Percentiles rank a stretch among this genome's conserved stretches.
Evolutionary conservation across 768 basidiomycete species (phyloP).

Genomic region (Leccinellum rugosiceps): DNA sequence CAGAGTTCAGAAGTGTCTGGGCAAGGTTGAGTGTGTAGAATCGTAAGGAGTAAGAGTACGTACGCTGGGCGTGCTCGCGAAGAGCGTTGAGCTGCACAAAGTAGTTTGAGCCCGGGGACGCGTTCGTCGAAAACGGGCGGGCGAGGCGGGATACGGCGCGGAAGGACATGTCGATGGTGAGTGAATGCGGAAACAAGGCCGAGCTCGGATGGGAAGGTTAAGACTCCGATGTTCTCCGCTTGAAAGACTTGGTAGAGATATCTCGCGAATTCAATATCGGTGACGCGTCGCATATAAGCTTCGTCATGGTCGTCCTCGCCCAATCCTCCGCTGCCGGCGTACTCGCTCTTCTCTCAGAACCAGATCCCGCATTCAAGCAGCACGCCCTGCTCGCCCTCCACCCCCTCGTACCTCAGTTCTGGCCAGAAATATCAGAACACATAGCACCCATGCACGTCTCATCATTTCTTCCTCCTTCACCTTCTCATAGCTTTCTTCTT

Average conservation of each 20-base stretch:
- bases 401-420: constrained; percentile 87
- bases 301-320: constrained; percentile 60
- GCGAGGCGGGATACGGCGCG: constrained; percentile 39
- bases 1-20: constrained; percentile 76
- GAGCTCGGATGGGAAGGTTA: constrained; percentile 23
- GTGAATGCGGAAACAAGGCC: constrained; percentile 49
- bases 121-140: constrained; percentile 39
- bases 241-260: constrained; percentile 19
- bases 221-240: constrained; percentile 30
- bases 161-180: constrained; percentile 35
- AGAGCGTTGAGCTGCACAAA: constrained; percentile 53
- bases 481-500: constrained; percentile 7
- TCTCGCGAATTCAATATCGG: constrained; percentile 23
- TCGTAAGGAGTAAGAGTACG: constrained; percentile 12
- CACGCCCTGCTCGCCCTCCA: constrained; percentile 86
- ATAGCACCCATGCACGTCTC: constrained; percentile 78
- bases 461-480: constrained; percentile 1
- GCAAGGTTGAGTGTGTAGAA: constrained; percentile 9
- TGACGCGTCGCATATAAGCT: constrained; percentile 36
- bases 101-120: constrained; percentile 42
- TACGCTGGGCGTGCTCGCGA: constrained; percentile 65
- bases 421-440: constrained; percentile 98
- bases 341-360: constrained; percentile 87
- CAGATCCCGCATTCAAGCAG: constrained; percentile 81
- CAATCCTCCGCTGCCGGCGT: constrained; percentile 88